Evolutionary conservation across 495 filamentous ascomycete species (phyloP), one percentile per base, ranked within the genome.

Genomic region (Talaromyces ruber): DNA sequence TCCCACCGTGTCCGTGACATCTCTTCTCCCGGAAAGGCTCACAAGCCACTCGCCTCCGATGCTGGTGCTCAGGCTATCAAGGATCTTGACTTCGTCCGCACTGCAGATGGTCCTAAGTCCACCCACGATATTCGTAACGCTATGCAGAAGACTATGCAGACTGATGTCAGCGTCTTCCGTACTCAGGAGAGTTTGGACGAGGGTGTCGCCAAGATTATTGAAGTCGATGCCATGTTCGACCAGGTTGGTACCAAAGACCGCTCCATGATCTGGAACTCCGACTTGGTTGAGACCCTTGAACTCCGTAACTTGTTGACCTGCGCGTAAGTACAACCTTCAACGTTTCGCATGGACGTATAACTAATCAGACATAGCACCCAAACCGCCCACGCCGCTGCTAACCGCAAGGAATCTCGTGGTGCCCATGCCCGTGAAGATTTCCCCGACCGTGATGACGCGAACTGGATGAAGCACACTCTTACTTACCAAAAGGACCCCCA

Each of bases 191-290:
- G 82, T 65, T 77, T 90, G 64, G 92, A 96, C 63, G 89, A 94
- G 71, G 93, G 93, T 81, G 89, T 94, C 47, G 72, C 77, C 69
- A 88, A 84, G 75, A 89, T 98, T 67, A 84, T 76, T 67, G 82
- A 88, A 64, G 88, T 97, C 67, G 94, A 98, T 73, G 74, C 84
- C 69, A 85, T 79, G 64, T 98, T 89, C 78, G 71, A 74, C 61
- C 84, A 96, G 71, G 85, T 97, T 64, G 90, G 90, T 68, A 96
- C 89, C 75, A 96, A 95, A 83, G 93, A 98, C 74, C 88, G 93
- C 70, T 93, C 90, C 85, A 97, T 98, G 94, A 97, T 98, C 80
- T 98, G 93, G 93, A 98, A 98, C 85, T 91, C 89, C 39, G 93
- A 98, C 69, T 83, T 98, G 29, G 89, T 96, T 60, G 93, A 98